Conservation (phyloP, 768 basidiomycete species). For the Kwoniella botswanensis region DNA sequence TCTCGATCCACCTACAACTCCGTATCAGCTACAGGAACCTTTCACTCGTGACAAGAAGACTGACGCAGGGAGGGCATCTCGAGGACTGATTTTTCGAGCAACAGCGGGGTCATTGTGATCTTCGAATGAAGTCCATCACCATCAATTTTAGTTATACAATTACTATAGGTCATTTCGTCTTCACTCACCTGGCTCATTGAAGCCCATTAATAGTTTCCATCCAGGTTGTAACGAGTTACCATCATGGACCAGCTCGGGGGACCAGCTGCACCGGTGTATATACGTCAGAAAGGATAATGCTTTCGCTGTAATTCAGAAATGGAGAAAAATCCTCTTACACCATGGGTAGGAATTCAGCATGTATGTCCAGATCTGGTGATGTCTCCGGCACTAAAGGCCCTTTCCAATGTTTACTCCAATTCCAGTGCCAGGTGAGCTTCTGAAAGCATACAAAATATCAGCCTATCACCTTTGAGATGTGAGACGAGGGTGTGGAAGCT, state of each 20-base stretch:
- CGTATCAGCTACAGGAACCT: too few relatives aligned
- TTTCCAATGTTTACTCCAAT: constrained; percentile 37
- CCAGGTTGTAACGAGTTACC: constrained; percentile 28
- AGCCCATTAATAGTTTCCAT: constrained; percentile 39
- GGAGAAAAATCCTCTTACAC: constrained; percentile 16
- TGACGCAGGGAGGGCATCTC: constrained; percentile 35
- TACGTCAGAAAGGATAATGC: too few relatives aligned
- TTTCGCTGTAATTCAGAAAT: background rate
- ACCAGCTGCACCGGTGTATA: constrained; percentile 9
- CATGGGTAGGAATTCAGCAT: constrained; percentile 34
- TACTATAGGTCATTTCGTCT: background rate
- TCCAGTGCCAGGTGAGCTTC: constrained; percentile 49
- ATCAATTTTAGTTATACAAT: too few relatives aligned
- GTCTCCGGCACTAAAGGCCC: constrained; percentile 26
- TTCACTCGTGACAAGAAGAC: background rate
- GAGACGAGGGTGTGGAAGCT: background rate
- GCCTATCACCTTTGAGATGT: background rate
- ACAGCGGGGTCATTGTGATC: constrained; percentile 44
- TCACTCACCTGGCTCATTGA: constrained; percentile 49
- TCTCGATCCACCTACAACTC: constrained; percentile 36
- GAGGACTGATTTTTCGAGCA: constrained; percentile 19
- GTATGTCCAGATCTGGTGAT: constrained; percentile 12
- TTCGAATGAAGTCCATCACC: too few relatives aligned
- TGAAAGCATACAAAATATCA: constrained; percentile 5
- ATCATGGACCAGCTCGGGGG: constrained; percentile 41